A percentile compares a stretch with the other conserved stretches of the same genome.
phyloP scores from a whole-genome alignment of 192 early-diverging fungal species.

The Phlyctochytrium bullatum region DNA sequence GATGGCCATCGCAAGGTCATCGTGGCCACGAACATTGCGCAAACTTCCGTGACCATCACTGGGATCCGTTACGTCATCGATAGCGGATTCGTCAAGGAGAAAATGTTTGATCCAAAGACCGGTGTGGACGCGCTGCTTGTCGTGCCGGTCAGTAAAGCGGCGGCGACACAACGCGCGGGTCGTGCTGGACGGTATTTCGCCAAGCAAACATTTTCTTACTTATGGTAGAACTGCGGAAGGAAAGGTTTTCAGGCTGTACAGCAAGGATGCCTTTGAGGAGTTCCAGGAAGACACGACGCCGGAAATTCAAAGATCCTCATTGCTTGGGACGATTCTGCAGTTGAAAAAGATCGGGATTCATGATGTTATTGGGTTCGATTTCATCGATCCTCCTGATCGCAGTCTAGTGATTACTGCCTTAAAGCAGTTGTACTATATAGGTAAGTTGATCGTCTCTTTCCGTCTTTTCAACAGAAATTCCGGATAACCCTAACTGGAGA shows the following conservation, averaged over 20 bases:
- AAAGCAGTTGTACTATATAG: conserved; percentile 45
- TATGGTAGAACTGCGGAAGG: conserved; percentile 43
- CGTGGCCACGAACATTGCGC: conserved; percentile 61
- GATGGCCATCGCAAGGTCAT: conserved; percentile 50
- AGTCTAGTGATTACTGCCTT: conserved; percentile 39
- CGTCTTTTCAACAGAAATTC: conserved; percentile 1
- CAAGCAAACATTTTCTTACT: conserved; percentile 12
- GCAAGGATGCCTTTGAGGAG: conserved; percentile 50
- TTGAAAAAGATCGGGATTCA: conserved; percentile 55
- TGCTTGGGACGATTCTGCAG: conserved; percentile 46
- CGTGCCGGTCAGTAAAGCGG: conserved; percentile 55
- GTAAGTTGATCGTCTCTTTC: conserved; percentile 21
- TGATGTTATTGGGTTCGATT: conserved; percentile 59
- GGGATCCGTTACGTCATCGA: conserved; percentile 65
- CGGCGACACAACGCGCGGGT: conserved; percentile 62
- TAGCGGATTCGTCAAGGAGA: conserved; percentile 62
- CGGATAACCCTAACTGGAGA: background rate
- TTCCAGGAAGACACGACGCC: conserved; percentile 46
- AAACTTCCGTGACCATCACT: conserved; percentile 61
- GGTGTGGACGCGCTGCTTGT: conserved; percentile 53
- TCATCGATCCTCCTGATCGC: conserved; percentile 55
- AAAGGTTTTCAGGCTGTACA: conserved; percentile 62
- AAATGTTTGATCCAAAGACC: conserved; percentile 52
- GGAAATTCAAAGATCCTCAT: conserved; percentile 55
- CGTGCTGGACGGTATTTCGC: conserved; percentile 43